phyloP scores from a whole-genome alignment of 2,329 filamentous ascomycete species.

The Fusarium ambrosium region DNA sequence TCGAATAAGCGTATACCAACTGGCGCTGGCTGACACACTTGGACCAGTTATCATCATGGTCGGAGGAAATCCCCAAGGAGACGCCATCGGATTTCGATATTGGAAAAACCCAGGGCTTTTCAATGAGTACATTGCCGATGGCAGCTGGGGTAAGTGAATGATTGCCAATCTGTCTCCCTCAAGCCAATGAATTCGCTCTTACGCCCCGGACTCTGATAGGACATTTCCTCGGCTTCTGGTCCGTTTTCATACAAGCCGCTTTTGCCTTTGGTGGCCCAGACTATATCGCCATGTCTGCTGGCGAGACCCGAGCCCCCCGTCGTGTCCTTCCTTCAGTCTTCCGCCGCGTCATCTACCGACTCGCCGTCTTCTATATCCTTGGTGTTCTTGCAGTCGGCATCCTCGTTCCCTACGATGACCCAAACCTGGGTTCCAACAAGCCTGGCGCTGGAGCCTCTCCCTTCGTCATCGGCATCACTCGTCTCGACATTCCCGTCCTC shows the following conservation, averaged over 20 bases:
- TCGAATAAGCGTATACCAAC: neutral
- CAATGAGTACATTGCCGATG: conserved; percentile 9
- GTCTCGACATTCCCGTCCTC: conserved; percentile 62
- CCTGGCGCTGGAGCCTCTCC: conserved; percentile 69
- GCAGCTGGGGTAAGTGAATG: conserved; percentile 45
- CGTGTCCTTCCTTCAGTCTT: conserved; percentile 74
- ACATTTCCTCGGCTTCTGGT: conserved; percentile 68
- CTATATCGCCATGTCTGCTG: conserved; percentile 67
- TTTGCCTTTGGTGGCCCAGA: conserved; percentile 77
- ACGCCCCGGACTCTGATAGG: conserved; percentile 52
- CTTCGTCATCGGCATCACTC: conserved; percentile 69
- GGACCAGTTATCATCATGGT: conserved; percentile 71
- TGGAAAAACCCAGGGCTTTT: conserved; percentile 49
- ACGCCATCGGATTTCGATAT: conserved; percentile 71
- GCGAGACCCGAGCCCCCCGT: conserved; percentile 74
- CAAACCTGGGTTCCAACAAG: conserved; percentile 52
- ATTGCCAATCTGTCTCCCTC: neutral
- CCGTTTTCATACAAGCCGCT: conserved; percentile 71
- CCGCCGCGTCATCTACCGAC: conserved; percentile 79
- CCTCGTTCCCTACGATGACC: conserved; percentile 63
- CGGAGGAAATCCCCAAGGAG: conserved; percentile 72
- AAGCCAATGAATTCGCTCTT: conserved; percentile 36
- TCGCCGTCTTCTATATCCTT: conserved; percentile 78
- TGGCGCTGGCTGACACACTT: neutral
- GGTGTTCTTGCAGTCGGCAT: conserved; percentile 67